phyloP scores from a whole-genome alignment of 2,329 filamentous ascomycete genomes.

The Fusarium albidum region DNA sequence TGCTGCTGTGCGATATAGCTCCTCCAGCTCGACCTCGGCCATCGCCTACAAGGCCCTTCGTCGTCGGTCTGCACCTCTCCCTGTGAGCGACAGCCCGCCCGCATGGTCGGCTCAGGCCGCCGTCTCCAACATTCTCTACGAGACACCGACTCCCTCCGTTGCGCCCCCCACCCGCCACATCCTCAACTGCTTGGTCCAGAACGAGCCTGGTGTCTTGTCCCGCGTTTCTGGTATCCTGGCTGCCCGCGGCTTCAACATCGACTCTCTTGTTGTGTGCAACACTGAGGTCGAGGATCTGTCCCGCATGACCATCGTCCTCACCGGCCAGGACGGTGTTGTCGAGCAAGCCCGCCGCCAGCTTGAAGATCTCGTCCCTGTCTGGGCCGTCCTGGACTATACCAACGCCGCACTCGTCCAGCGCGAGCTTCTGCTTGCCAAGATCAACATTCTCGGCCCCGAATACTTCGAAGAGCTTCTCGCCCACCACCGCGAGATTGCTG shows the following conservation, averaged over 20 bases:
- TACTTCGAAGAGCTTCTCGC: constrained; percentile 97
- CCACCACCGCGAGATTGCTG: constrained; percentile 89
- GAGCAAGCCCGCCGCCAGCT: constrained; percentile 96
- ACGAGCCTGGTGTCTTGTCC: constrained; percentile 96
- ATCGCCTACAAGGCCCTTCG: constrained; percentile 98
- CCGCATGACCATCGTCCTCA: constrained; percentile 98
- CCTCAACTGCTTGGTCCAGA: constrained; percentile 98
- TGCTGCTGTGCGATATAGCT: constrained; percentile 47
- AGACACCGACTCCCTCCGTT: constrained; percentile 86
- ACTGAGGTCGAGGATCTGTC: constrained; percentile 97
- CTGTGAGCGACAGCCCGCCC: constrained; percentile 78
- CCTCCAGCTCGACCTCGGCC: constrained; percentile 81
- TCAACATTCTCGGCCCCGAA: constrained; percentile 95
- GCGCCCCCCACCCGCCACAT: constrained; percentile 92
- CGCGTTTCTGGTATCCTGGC: constrained; percentile 96
- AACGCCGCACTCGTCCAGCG: constrained; percentile 91
- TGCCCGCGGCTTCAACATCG: constrained; percentile 98
- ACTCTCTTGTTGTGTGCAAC: constrained; percentile 96
- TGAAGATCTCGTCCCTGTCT: constrained; percentile 96
- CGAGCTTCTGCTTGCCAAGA: constrained; percentile 92
- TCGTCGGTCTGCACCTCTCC: constrained; percentile 84
- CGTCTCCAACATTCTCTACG: constrained; percentile 98
- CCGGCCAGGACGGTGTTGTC: constrained; percentile 94
- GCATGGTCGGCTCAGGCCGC: constrained; percentile 92
- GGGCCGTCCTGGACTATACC: constrained; percentile 98